Conservation (phyloP, 2,329 filamentous ascomycete genomes). For the Paramyrothecium sp. region DNA sequence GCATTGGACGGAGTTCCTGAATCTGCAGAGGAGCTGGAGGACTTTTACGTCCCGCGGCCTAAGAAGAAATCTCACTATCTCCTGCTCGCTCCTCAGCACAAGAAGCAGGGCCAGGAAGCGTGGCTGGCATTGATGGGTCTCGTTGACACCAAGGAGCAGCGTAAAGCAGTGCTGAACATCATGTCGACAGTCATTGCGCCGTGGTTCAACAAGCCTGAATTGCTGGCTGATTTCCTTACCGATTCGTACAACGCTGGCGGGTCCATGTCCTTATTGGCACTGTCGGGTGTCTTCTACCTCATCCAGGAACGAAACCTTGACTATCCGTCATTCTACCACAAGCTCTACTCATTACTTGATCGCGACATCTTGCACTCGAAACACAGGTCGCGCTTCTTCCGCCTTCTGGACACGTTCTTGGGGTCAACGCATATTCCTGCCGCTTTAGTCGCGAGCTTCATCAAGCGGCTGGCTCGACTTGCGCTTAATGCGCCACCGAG, state of each 20-base stretch:
- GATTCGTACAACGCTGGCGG: constrained; percentile 88
- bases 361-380: constrained; percentile 86
- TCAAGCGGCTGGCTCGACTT: constrained; percentile 86
- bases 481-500: constrained; percentile 86
- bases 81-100: constrained; percentile 67
- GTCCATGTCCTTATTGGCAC: constrained; percentile 79
- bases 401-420: constrained; percentile 87
- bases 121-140: constrained; percentile 78
- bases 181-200: constrained; percentile 79
- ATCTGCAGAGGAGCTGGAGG: constrained; percentile 62
- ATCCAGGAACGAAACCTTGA: constrained; percentile 93
- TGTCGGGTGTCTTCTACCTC: constrained; percentile 92
- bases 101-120: constrained; percentile 77
- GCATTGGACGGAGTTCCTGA: constrained; percentile 70
- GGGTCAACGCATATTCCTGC: constrained; percentile 90
- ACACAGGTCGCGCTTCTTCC: constrained; percentile 90
- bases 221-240: constrained; percentile 95
- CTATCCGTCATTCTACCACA: constrained; percentile 90
- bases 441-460: constrained; percentile 87
- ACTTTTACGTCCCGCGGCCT: constrained; percentile 66
- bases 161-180: constrained; percentile 73
- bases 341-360: constrained; percentile 91
- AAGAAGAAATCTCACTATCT: constrained; percentile 67
- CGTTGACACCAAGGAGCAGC: constrained; percentile 67
- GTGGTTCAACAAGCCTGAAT: constrained; percentile 84